phyloP scores from a whole-genome alignment of 108 stramenopile species.

The Seminavis robusta region DNA sequence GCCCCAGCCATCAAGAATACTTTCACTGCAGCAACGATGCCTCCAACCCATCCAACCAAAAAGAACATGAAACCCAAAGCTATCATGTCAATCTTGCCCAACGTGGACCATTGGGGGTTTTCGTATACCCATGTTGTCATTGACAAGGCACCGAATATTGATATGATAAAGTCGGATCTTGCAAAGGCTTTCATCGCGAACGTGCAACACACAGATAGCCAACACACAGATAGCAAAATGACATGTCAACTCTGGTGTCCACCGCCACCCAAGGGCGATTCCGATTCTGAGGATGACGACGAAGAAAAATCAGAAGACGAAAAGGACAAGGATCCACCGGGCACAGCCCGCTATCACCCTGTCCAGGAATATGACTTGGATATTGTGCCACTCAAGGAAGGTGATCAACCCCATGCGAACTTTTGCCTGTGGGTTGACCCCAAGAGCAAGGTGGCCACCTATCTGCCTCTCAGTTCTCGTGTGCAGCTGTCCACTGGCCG shows the following conservation, averaged over 20 bases:
- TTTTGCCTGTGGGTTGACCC: conserved; percentile 61
- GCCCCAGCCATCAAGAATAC: conserved; percentile 30
- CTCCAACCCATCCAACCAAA: conserved; percentile 54
- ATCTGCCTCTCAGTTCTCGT: conserved; percentile 69
- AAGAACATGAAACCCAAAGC: conserved; percentile 51
- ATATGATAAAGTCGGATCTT: conserved; percentile 22
- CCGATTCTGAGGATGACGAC: too few relatives aligned
- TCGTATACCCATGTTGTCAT: conserved; percentile 81
- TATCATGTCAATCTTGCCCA: conserved; percentile 69
- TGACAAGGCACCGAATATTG: conserved; percentile 62
- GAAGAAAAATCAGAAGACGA: background rate
- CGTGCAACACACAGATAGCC: conserved; percentile 53
- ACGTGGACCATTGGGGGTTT: conserved; percentile 70
- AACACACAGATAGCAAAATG: too few relatives aligned
- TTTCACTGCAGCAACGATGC: conserved; percentile 19
- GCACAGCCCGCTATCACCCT: conserved; percentile 28
- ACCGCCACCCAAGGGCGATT: conserved; percentile 11
- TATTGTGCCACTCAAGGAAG: conserved; percentile 75
- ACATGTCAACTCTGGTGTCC: conserved; percentile 71
- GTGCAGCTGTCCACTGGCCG: conserved; percentile 74
- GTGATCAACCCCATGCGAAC: conserved; percentile 63
- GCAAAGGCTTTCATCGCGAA: conserved; percentile 64
- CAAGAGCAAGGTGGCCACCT: conserved; percentile 28
- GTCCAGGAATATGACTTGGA: conserved; percentile 79
- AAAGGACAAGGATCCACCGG: too few relatives aligned